Percentiles rank a stretch among this genome's conserved stretches.
phyloP scores from a whole-genome alignment of 1,139 yeast genomes.

The Zhuliangozyma parablackwelliae region DNA sequence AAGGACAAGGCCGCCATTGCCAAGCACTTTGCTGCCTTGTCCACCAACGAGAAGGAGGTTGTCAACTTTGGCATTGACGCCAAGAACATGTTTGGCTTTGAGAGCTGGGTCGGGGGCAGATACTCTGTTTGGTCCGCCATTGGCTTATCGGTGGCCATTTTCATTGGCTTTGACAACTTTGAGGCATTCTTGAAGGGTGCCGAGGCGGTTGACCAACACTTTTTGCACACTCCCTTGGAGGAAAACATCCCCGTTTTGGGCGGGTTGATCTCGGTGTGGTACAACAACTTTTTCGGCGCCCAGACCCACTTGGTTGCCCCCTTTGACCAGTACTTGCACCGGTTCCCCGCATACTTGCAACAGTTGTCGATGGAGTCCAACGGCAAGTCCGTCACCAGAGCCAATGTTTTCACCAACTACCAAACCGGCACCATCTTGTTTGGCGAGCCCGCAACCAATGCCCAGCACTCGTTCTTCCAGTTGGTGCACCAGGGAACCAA shows the following conservation, averaged over 20 bases:
- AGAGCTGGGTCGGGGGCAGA: slow-evolving; percentile 99
- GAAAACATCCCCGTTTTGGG: slow-evolving; percentile 90
- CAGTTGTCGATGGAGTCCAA: slow-evolving; percentile 98
- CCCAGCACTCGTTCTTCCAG: slow-evolving; percentile 99
- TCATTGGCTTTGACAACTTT: slow-evolving; percentile 93
- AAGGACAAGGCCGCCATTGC: slow-evolving; percentile 72
- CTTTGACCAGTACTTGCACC: slow-evolving; percentile 95
- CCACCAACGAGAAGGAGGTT: slow-evolving; percentile 89
- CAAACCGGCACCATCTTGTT: slow-evolving; percentile 93
- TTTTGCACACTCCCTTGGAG: slow-evolving; percentile 76
- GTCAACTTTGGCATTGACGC: slow-evolving; percentile 94
- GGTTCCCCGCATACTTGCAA: slow-evolving; percentile 98
- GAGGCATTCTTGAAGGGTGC: slow-evolving; percentile 92
- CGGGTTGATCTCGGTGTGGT: slow-evolving; percentile 93
- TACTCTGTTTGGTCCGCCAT: slow-evolving; percentile 99
- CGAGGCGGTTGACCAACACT: slow-evolving; percentile 93
- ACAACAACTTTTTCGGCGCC: slow-evolving; percentile 95
- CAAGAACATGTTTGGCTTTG: slow-evolving; percentile 97
- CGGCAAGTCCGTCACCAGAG: slow-evolving; percentile 95
- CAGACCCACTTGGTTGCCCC: slow-evolving; percentile 98
- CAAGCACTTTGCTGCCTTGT: slow-evolving; percentile 94
- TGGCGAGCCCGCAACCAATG: slow-evolving; percentile 98
- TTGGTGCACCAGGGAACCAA: slow-evolving; percentile 98
- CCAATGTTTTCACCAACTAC: slow-evolving; percentile 84
- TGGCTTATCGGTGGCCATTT: slow-evolving; percentile 91